Conservation (phyloP, 345 rosid genomes). For the Eucalyptus polybractea region DNA sequence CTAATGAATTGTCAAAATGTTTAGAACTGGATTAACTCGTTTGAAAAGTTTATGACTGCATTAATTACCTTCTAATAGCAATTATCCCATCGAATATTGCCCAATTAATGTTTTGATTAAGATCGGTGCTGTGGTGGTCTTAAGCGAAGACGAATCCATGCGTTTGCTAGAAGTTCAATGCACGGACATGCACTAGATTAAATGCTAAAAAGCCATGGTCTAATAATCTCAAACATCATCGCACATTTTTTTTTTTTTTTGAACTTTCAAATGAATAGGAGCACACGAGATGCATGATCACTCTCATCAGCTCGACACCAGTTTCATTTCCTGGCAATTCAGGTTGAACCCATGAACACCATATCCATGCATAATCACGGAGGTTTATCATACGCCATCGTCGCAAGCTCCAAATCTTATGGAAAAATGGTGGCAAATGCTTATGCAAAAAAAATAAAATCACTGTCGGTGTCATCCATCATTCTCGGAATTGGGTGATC, state of each 20-base stretch:
- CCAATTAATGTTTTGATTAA: background rate
- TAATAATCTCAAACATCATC: background rate
- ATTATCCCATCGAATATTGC: background rate
- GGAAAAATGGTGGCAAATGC: background rate
- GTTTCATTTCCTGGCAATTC: background rate
- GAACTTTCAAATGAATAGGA: background rate
- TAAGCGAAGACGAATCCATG: background rate
- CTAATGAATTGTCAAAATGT: fast-evolving
- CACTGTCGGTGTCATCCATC: background rate
- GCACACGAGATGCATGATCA: background rate
- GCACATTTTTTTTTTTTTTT: too few relatives aligned
- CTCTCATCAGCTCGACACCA: background rate
- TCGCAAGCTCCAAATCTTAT: background rate
- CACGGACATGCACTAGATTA: background rate
- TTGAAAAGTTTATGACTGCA: background rate
- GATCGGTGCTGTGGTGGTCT: background rate
- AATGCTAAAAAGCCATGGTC: background rate
- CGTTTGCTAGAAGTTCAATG: background rate
- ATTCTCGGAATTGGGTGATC: background rate
- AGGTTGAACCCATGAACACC: background rate
- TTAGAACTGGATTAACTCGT: fast-evolving
- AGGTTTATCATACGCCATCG: fast-evolving
- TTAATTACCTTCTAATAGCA: background rate
- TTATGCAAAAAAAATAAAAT: background rate
- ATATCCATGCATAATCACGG: background rate